Evolutionary conservation across 192 early-diverging fungal genomes (phyloP).

Genomic region (Chytriomyces sp.): DNA sequence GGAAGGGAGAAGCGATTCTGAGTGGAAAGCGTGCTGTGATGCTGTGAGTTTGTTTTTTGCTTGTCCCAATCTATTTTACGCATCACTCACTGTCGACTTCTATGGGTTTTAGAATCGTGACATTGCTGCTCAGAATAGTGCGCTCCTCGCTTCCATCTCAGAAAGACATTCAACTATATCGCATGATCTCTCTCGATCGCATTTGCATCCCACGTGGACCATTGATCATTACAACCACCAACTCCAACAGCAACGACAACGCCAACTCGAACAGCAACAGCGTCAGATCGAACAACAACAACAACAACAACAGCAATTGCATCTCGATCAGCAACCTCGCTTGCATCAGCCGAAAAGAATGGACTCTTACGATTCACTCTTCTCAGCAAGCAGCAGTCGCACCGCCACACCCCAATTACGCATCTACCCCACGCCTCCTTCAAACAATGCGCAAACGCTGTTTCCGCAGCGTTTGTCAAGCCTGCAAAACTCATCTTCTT

Average conservation of each 20-base stretch:
- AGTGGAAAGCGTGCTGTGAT: no score
- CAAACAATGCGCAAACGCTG: background rate
- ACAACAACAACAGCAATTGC: constrained; percentile 8
- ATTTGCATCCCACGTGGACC: constrained; percentile 21
- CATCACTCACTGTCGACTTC: background rate
- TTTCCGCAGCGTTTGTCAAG: constrained; percentile 17
- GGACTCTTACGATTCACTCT: background rate
- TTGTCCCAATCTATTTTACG: no score
- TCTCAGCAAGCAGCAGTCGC: background rate
- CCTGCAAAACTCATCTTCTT: background rate
- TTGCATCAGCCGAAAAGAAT: background rate
- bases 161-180: background rate
- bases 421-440: constrained; percentile 1
- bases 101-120: background rate
- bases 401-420: no score
- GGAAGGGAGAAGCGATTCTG: background rate
- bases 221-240: background rate
- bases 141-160: background rate
- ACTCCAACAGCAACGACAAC: background rate
- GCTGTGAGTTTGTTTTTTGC: no score
- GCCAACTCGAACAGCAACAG: background rate
- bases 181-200: constrained; percentile 7
- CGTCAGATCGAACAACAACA: background rate
- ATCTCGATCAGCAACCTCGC: background rate
- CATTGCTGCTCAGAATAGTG: background rate